These are phyloP conservation scores for Plasmopara muralis DNA, from an alignment of 352 stramenopile genomes.

Conservation along the genomic window DNA sequence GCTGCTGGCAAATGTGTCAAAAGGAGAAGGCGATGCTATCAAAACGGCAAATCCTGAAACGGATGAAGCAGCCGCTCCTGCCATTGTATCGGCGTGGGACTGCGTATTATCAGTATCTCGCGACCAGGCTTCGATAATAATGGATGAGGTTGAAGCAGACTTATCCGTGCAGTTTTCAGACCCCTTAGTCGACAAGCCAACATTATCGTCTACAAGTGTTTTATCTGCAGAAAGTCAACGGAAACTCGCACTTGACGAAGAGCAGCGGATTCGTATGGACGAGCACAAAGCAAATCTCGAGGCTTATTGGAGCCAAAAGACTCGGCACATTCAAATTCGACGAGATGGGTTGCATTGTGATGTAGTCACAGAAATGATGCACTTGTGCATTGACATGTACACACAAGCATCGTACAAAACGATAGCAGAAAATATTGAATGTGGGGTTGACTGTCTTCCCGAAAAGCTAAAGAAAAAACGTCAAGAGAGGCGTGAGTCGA, in stretches of 20 bases:
- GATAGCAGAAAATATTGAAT: slow-evolving; percentile 14
- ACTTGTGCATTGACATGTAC: slow-evolving; percentile 32
- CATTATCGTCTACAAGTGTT: slow-evolving; percentile 9
- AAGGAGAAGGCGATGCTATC: slow-evolving; percentile 3
- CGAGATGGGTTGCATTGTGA: slow-evolving; percentile 25
- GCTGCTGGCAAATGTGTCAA: slow-evolving; percentile 11
- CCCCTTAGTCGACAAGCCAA: slow-evolving; percentile 10
- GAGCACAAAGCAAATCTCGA: slow-evolving; percentile 17
- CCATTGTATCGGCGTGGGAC: slow-evolving; percentile 16
- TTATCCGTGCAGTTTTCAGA: slow-evolving; percentile 13
- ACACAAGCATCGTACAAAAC: slow-evolving; percentile 12
- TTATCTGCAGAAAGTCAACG: slow-evolving; percentile 10
- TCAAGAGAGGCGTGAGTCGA: slow-evolving; percentile 14
- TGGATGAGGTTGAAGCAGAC: slow-evolving; percentile 1
- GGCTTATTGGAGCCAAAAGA: slow-evolving; percentile 20
- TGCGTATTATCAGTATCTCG: slow-evolving; percentile 24
- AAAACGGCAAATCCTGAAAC: slow-evolving; percentile 10
- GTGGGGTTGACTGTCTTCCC: slow-evolving; percentile 12
- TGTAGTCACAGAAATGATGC: slow-evolving; percentile 29
- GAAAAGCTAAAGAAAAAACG: slow-evolving; percentile 18
- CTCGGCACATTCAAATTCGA: slow-evolving; percentile 27
- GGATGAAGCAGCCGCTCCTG: slow-evolving; percentile 9
- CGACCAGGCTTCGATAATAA: not conserved
- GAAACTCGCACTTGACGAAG: slow-evolving; percentile 18
- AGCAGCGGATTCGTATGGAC: slow-evolving; percentile 15